phyloP scores from a whole-genome alignment of 108 stramenopile species.

The Cyclotella sp. region DNA sequence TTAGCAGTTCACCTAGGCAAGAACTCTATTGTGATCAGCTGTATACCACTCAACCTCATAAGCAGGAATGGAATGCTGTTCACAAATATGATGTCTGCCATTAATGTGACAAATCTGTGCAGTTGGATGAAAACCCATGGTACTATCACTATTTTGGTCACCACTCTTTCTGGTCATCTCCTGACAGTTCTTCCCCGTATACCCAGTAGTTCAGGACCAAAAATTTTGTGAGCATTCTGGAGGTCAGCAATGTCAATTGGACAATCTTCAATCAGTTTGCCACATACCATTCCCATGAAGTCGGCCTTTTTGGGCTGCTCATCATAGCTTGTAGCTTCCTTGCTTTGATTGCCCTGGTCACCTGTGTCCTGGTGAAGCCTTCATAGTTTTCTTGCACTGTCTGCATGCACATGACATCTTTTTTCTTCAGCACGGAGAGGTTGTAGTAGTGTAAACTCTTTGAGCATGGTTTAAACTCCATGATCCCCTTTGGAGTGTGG shows the following conservation, averaged over 20 bases:
- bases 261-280: background rate
- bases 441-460: background rate
- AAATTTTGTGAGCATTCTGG: background rate
- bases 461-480: too few relatives aligned
- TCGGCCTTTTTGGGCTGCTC: background rate
- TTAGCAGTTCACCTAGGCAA: too few relatives aligned
- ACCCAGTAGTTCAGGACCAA: background rate
- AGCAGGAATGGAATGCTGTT: too few relatives aligned
- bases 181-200: too few relatives aligned
- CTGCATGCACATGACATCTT: background rate
- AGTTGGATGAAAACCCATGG: too few relatives aligned
- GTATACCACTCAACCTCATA: too few relatives aligned
- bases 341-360: background rate
- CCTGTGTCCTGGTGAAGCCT: background rate
- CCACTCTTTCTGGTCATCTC: too few relatives aligned
- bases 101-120: too few relatives aligned
- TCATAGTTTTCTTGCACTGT: background rate
- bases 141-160: too few relatives aligned
- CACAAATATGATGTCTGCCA: too few relatives aligned
- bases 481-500: background rate
- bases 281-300: background rate
- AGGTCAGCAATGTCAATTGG: too few relatives aligned
- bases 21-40: too few relatives aligned
- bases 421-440: background rate
- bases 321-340: background rate